Percentiles rank a stretch among this genome's conserved stretches.
Conservation (phyloP, 331 rosid genomes). For the Dryas integrifolia region DNA sequence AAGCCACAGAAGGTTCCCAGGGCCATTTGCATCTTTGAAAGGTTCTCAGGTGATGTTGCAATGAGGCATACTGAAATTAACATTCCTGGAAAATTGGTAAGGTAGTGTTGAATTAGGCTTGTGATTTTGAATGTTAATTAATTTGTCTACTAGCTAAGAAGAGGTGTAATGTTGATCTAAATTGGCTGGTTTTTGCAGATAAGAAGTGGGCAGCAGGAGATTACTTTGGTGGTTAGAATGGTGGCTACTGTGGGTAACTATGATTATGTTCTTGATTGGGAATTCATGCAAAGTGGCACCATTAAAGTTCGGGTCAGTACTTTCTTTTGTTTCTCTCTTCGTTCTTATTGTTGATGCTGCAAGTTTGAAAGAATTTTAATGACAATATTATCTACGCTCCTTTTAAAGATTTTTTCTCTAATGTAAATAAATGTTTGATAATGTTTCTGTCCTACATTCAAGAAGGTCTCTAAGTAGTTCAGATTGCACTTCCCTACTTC, state of each 20-base stretch:
- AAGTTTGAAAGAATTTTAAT: background rate
- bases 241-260: slow-evolving; percentile 84
- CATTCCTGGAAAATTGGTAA: slow-evolving; percentile 65
- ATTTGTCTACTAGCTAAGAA: background rate
- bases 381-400: no score
- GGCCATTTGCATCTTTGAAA: slow-evolving; percentile 77
- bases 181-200: slow-evolving; percentile 39
- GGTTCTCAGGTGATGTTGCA: slow-evolving; percentile 56
- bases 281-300: slow-evolving; percentile 62
- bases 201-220: slow-evolving; percentile 64
- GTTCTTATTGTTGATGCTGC: background rate
- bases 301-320: slow-evolving; percentile 73
- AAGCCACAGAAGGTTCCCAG: slow-evolving; percentile 55
- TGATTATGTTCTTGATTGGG: slow-evolving; percentile 93
- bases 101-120: background rate
- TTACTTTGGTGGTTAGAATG: slow-evolving; percentile 76
- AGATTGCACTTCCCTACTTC: no score
- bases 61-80: slow-evolving; percentile 85
- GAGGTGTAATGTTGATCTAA: background rate
- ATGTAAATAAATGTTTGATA: no score
- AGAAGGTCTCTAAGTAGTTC: no score
- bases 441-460: no score
- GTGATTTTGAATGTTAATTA: background rate
- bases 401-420: no score
- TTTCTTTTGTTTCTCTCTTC: background rate